phyloP scores from a whole-genome alignment of 345 rosid genomes.

The Rhodamnia argentea region DNA sequence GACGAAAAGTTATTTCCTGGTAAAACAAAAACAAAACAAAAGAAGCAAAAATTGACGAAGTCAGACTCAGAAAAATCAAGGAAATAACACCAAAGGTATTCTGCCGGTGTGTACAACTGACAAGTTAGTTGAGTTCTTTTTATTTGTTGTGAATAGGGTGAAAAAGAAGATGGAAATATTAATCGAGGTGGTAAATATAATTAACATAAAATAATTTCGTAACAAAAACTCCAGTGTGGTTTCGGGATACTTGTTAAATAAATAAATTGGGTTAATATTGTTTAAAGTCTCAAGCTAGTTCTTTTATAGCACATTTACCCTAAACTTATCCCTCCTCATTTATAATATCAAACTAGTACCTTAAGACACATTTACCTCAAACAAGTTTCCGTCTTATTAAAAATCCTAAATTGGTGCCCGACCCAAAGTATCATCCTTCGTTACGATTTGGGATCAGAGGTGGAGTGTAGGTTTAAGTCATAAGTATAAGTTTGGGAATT shows the following conservation, averaged over 20 bases:
- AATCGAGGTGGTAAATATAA: background rate
- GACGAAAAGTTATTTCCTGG: background rate
- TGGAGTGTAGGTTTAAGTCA: background rate
- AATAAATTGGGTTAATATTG: background rate
- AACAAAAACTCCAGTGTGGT: background rate
- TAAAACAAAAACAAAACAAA: background rate
- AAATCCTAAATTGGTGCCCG: background rate
- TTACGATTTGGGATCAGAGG: background rate
- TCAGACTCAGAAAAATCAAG: background rate
- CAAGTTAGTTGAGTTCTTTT: background rate
- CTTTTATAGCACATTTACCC: background rate
- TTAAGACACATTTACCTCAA: background rate
- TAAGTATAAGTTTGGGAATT: background rate
- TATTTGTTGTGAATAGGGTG: background rate
- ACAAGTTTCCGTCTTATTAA: background rate
- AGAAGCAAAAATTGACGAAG: background rate
- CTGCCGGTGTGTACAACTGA: background rate
- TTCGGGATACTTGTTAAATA: background rate
- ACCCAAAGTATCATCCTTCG: background rate
- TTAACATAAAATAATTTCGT: background rate
- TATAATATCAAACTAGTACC: background rate
- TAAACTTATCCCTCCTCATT: background rate
- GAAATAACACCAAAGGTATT: background rate
- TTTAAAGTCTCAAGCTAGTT: background rate
- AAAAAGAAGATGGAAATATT: background rate